Evolutionary conservation across 2,329 filamentous ascomycete species (phyloP).

Genomic region (Aspergillus ruber): DNA sequence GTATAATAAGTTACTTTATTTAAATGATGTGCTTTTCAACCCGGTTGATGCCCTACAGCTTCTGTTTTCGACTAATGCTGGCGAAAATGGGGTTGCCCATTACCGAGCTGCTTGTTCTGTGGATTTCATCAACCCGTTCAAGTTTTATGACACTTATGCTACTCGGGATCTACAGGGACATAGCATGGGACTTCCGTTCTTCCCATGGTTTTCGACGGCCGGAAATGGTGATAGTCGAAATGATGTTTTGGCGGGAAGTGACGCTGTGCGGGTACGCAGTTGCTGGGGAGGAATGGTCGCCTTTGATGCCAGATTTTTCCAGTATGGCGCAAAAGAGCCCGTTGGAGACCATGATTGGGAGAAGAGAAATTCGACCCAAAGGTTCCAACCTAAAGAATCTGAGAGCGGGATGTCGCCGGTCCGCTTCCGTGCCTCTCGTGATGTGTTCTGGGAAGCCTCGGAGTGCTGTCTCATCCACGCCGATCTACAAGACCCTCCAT

Average conservation of each 20-base stretch:
- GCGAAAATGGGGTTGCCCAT: conserved; percentile 45
- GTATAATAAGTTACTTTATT: conserved; percentile 53
- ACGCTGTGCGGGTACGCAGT: conserved; percentile 61
- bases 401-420: conserved; percentile 30
- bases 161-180: conserved; percentile 65
- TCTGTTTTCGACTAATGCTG: conserved; percentile 55
- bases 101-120: conserved; percentile 68
- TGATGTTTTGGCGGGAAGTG: conserved; percentile 54
- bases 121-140: conserved; percentile 68
- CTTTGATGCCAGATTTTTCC: conserved; percentile 43
- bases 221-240: conserved; percentile 50
- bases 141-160: conserved; percentile 73
- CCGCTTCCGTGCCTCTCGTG: conserved; percentile 53
- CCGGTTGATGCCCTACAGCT: conserved; percentile 54
- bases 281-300: conserved; percentile 72
- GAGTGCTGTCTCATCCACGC: conserved; percentile 57
- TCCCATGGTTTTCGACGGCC: conserved; percentile 59
- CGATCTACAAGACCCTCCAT: conserved; percentile 37
- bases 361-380: not conserved
- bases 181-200: conserved; percentile 63
- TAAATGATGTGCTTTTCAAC: conserved; percentile 63
- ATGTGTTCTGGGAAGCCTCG: conserved; percentile 57
- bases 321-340: conserved; percentile 11
- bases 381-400: too few relatives aligned
- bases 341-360: not conserved